Percentiles rank a stretch among this genome's conserved stretches.
Conservation (phyloP, 805 yeast species). For the Zygoascus tannicola region DNA sequence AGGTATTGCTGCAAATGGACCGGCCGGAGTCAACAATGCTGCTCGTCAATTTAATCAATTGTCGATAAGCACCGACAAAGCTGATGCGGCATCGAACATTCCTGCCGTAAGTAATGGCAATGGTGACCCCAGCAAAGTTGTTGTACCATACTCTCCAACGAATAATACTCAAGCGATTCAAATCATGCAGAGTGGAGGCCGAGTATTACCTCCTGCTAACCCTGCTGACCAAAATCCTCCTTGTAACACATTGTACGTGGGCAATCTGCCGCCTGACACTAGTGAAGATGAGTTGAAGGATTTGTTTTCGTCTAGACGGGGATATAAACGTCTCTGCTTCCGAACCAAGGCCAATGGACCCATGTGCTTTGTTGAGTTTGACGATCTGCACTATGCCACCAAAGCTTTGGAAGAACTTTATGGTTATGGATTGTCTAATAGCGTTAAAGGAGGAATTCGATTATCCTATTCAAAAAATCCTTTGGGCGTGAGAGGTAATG, state of each 20-base stretch:
- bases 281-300: constrained; percentile 86
- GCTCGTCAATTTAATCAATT: constrained; percentile 1
- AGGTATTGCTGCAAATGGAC: neutral
- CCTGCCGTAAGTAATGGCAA: constrained; percentile 4
- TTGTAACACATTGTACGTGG: constrained; percentile 93
- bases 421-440: constrained; percentile 83
- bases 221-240: constrained; percentile 99
- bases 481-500: constrained; percentile 77
- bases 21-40: neutral
- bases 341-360: constrained; percentile 86
- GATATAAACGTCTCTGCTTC: constrained; percentile 87
- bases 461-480: constrained; percentile 94
- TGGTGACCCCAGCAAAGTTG: constrained; percentile 19
- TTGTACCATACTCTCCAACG: constrained; percentile 26
- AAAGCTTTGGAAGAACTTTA: constrained; percentile 88
- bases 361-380: constrained; percentile 98
- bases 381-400: constrained; percentile 89
- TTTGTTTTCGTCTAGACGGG: constrained; percentile 78
- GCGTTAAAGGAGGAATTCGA: constrained; percentile 89
- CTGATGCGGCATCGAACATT: constrained; percentile 2
- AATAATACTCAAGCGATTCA: constrained; percentile 27
- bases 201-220: constrained; percentile 52
- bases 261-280: constrained; percentile 95
- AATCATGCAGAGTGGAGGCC: constrained; percentile 32
- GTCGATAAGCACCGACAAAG: constrained; percentile 1